Evolutionary conservation across 129 eudicot species (phyloP).

Genomic region (sunflower (Helianthus annuus)): HanXRQr2.0-SUNRISE NC_035439.2:148229993-148230492

Average conservation of each 20-base stretch:
- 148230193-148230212: background rate
- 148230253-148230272: conserved; percentile 2
- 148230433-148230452: conserved; percentile 25
- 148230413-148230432: conserved; percentile 34
- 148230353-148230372: conserved; percentile 35
- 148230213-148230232: background rate
- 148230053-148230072: too few relatives aligned
- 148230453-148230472: conserved; percentile 20
- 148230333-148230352: conserved; percentile 31
- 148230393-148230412: conserved; percentile 27
- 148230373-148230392: conserved; percentile 28
- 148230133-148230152: too few relatives aligned
- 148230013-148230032: too few relatives aligned
- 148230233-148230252: background rate
- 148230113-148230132: too few relatives aligned
- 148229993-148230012: too few relatives aligned
- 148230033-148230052: too few relatives aligned
- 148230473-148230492: conserved; percentile 29
- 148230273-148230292: conserved; percentile 25
- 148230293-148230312: conserved; percentile 24
- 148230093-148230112: too few relatives aligned
- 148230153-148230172: background rate
- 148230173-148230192: background rate
- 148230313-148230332: conserved; percentile 39
- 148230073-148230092: too few relatives aligned